A percentile compares a stretch with the other conserved stretches of the same genome.
phyloP scores from a whole-genome alignment of 805 yeast genomes.

The Starmera dryadoides region DNA sequence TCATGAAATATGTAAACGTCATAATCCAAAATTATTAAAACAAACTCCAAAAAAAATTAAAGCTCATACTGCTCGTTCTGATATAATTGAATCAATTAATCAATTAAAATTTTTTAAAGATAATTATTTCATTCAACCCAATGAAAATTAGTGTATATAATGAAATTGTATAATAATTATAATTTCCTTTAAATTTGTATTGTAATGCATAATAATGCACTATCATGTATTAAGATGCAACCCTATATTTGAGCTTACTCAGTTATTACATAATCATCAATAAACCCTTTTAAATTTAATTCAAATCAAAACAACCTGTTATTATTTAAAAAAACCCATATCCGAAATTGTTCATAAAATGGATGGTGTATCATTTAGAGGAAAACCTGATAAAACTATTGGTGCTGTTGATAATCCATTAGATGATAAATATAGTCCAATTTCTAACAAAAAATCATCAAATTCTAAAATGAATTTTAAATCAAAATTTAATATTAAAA shows the following conservation, averaged over 20 bases:
- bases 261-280: no score
- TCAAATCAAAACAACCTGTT: no score
- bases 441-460: not conserved
- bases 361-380: constrained; percentile 2
- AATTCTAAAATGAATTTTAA: not conserved
- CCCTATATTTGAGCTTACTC: no score
- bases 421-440: not conserved
- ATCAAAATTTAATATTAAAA: constrained; percentile 6
- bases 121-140: constrained; percentile 42
- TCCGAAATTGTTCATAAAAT: no score
- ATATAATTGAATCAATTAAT: constrained; percentile 80
- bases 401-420: not conserved
- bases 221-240: no score
- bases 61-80: constrained; percentile 82
- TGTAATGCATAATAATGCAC: no score
- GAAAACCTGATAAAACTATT: not conserved
- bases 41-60: constrained; percentile 55
- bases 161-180: no score
- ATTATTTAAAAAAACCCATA: no score
- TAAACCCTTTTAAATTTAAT: no score
- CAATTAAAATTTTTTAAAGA: constrained; percentile 75
- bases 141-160: no score
- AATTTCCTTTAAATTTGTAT: no score
- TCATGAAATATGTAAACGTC: constrained; percentile 74
- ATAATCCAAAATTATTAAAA: constrained; percentile 56